A percentile compares a stretch with the other conserved stretches of the same genome.
These are phyloP conservation scores for Ganoderma sp. DNA, from an alignment of 1,284 basidiomycete species.

Conservation along the genomic window DNA sequence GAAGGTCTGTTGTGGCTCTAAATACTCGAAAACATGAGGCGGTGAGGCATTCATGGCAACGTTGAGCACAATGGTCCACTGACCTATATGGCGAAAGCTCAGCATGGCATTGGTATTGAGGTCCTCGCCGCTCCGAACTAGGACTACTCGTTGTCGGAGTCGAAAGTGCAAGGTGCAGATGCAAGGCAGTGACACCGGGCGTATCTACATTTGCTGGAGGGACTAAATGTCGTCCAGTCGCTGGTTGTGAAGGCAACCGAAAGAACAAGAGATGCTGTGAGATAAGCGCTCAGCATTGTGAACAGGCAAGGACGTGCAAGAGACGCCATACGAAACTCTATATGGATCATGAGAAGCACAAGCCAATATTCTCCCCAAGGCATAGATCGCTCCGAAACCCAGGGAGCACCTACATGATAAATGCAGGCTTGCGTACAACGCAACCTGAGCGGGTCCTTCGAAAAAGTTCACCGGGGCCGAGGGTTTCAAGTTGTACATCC, in stretches of 20 bases:
- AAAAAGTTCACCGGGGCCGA: too few species aligned
- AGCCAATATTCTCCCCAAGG: too few species aligned
- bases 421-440: too few species aligned
- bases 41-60: background rate
- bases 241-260: constrained; percentile 6
- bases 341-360: background rate
- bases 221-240: background rate
- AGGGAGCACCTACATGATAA: too few species aligned
- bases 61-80: background rate
- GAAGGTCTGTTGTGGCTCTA: background rate
- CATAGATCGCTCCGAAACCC: too few species aligned
- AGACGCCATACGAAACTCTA: background rate
- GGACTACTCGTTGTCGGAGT: background rate
- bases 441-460: too few species aligned
- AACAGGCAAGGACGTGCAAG: background rate
- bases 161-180: background rate
- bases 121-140: background rate
- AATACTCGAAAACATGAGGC: background rate
- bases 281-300: background rate
- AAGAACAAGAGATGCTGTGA: background rate
- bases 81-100: background rate
- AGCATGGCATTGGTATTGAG: background rate
- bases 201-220: background rate
- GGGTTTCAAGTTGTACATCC: too few species aligned
- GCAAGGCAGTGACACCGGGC: background rate